phyloP scores from a whole-genome alignment of 805 yeast species.

The Grigorovia transvaalensis region DNA sequence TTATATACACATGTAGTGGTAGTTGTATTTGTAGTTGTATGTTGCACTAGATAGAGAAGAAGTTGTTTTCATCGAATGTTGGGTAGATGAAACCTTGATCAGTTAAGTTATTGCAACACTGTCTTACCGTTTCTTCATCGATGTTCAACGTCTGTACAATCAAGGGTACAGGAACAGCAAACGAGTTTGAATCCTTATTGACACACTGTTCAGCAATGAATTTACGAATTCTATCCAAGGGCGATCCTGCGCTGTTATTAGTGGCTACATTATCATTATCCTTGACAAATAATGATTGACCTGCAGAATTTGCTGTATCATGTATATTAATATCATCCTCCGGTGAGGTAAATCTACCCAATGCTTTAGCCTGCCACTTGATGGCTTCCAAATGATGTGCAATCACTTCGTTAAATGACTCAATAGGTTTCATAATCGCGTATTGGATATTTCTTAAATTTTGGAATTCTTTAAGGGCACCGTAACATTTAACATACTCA shows the following conservation, averaged over 20 bases:
- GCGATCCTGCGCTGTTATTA: conserved; percentile 21
- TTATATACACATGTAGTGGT: not conserved
- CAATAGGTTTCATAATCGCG: conserved; percentile 46
- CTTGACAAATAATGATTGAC: conserved; percentile 35
- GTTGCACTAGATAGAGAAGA: conserved; percentile 40
- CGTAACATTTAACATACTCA: conserved; percentile 51
- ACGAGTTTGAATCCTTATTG: conserved; percentile 42
- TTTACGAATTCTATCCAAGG: conserved; percentile 37
- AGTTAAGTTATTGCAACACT: conserved; percentile 42
- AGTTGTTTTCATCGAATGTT: conserved; percentile 59
- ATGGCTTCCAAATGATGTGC: conserved; percentile 61
- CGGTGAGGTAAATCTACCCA: conserved; percentile 33
- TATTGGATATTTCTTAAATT: conserved; percentile 56
- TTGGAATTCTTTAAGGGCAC: conserved; percentile 48
- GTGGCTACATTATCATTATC: conserved; percentile 27
- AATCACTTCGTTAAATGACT: conserved; percentile 56
- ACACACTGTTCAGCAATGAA: conserved; percentile 38
- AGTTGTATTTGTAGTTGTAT: no score
- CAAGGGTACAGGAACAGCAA: conserved; percentile 63
- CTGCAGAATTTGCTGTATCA: conserved; percentile 6
- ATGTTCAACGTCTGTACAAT: conserved; percentile 48
- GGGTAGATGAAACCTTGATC: conserved; percentile 62
- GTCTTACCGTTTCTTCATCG: conserved; percentile 38
- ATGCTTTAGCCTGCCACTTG: conserved; percentile 43
- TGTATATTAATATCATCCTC: conserved; percentile 10